These are phyloP conservation scores for Wickerhamomyces strasburgensis DNA, from an alignment of 805 yeast genomes.

Conservation along the genomic window DNA sequence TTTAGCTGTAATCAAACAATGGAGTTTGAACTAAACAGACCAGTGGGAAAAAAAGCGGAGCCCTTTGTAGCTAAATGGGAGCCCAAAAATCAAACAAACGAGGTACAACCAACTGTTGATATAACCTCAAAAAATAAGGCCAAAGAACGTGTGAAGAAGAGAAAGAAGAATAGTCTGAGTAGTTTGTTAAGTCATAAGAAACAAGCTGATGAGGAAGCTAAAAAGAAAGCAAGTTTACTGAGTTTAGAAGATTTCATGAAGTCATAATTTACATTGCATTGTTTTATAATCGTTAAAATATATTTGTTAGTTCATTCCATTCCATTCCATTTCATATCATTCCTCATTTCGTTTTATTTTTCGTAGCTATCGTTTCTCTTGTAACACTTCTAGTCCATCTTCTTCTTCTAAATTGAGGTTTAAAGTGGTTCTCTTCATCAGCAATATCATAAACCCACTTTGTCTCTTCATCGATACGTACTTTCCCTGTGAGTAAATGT, in stretches of 20 bases:
- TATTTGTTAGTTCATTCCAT: not conserved
- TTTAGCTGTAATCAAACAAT: constrained; percentile 23
- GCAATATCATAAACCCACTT: constrained; percentile 79
- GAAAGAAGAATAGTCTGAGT: constrained; percentile 40
- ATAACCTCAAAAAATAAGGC: too few species aligned
- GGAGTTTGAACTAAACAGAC: constrained; percentile 13
- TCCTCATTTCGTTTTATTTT: not conserved
- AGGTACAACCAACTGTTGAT: too few species aligned
- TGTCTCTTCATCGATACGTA: constrained; percentile 63
- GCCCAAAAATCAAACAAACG: constrained; percentile 3
- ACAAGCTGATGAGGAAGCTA: constrained; percentile 29
- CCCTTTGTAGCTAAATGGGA: constrained; percentile 26
- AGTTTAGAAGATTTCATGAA: constrained; percentile 49
- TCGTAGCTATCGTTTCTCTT: constrained; percentile 20
- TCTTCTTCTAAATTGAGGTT: constrained; percentile 49
- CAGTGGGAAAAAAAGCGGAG: constrained; percentile 6
- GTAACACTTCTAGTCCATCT: constrained; percentile 53
- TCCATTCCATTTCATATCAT: too few species aligned
- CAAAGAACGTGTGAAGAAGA: constrained; percentile 41
- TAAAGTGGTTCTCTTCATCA: constrained; percentile 22
- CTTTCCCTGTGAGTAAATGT: constrained; percentile 44
- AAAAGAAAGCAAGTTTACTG: constrained; percentile 30
- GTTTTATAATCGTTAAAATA: too few species aligned
- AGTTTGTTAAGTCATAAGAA: constrained; percentile 39
- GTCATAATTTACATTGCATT: constrained; percentile 1